Evolutionary conservation across 306 rosid species (phyloP).

Genomic region (Cicer pinnatifidum): DNA sequence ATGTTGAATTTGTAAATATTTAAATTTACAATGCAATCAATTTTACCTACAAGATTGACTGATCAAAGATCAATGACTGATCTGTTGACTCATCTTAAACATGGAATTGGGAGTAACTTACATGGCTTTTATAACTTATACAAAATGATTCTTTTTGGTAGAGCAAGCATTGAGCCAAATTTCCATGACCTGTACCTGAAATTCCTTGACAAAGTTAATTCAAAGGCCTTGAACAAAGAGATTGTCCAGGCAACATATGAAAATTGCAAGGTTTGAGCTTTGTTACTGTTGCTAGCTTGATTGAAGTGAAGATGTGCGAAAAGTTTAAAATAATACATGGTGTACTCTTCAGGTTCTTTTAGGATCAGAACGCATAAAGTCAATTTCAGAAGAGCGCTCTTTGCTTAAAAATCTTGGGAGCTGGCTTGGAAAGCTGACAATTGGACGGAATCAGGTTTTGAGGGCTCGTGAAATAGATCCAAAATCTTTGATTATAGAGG

Average conservation of each 20-base stretch:
- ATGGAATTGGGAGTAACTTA: neutral
- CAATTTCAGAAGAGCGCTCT: conserved; percentile 99
- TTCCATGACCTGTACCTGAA: conserved; percentile 94
- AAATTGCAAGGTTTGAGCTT: conserved; percentile 86
- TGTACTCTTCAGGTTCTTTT: conserved; percentile 76
- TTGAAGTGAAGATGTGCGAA: conserved; percentile 24
- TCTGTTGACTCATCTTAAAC: conserved; percentile 10
- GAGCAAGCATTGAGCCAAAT: conserved; percentile 99
- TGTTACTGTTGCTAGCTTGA: conserved; percentile 21
- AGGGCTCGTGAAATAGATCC: conserved; percentile 98
- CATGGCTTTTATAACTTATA: conserved; percentile 9
- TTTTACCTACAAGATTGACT: neutral
- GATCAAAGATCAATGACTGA: conserved; percentile 1
- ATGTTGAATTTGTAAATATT: conserved; percentile 1
- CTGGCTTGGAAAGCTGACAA: conserved; percentile 99
- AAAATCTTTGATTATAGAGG: conserved; percentile 96
- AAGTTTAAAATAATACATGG: conserved; percentile 22
- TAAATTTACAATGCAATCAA: neutral
- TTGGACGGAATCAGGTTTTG: conserved; percentile 93
- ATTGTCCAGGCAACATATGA: conserved; percentile 89
- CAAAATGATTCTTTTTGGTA: conserved; percentile 44
- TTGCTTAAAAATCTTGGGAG: conserved; percentile 94
- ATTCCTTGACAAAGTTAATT: conserved; percentile 84
- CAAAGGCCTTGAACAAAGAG: conserved; percentile 82
- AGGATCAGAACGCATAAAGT: conserved; percentile 94